A percentile compares a stretch with the other conserved stretches of the same genome.
These are phyloP conservation scores for Termitomyces sp. DNA, from an alignment of 768 basidiomycete species.

Conservation along the genomic window DNA sequence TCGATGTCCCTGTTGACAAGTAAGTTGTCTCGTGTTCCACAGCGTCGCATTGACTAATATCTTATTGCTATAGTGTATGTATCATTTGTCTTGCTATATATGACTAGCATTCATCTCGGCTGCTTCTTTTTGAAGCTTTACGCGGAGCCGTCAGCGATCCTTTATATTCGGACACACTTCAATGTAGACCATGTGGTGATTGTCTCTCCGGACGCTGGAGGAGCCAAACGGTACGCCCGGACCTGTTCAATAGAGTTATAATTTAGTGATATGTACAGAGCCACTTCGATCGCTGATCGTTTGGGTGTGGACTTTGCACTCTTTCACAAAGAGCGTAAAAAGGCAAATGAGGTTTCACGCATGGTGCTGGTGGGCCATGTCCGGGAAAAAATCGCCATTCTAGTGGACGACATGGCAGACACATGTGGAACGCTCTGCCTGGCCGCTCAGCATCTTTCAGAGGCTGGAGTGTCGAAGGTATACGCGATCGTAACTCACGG, in stretches of 20 bases:
- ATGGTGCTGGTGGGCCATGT: slow-evolving; percentile 96
- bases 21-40: slow-evolving; percentile 41
- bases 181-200: slow-evolving; percentile 83
- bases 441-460: slow-evolving; percentile 82
- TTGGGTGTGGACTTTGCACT: slow-evolving; percentile 96
- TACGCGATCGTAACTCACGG: slow-evolving; percentile 96
- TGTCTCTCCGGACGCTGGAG: slow-evolving; percentile 97
- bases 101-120: background rate
- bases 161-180: slow-evolving; percentile 93
- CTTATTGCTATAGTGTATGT: slow-evolving; percentile 39
- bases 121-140: slow-evolving; percentile 54
- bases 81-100: slow-evolving; percentile 4
- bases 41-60: slow-evolving; percentile 8
- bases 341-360: slow-evolving; percentile 89
- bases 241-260: slow-evolving; percentile 5
- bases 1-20: slow-evolving; percentile 99
- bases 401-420: slow-evolving; percentile 99
- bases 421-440: slow-evolving; percentile 93
- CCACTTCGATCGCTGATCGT: slow-evolving; percentile 94
- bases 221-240: slow-evolving; percentile 80
- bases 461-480: slow-evolving; percentile 82
- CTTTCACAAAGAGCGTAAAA: slow-evolving; percentile 99
- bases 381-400: slow-evolving; percentile 85
- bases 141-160: slow-evolving; percentile 91
- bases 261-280: slow-evolving; percentile 43